These are phyloP conservation scores for Rutidosis leptorrhynchoides DNA, from an alignment of 129 eudicot species.

Conservation along the genomic window DNA sequence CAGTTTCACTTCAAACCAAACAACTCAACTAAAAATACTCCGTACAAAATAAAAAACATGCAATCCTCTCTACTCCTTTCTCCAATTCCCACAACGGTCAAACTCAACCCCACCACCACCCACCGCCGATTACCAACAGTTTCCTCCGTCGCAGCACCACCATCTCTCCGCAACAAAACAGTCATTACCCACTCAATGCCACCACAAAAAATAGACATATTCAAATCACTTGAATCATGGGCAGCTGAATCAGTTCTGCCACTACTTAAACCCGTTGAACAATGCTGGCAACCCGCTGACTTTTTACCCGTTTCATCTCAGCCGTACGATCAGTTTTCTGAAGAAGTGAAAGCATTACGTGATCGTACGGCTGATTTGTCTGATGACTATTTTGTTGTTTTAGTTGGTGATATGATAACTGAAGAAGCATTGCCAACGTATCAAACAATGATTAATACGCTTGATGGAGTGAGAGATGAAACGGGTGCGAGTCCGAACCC, in stretches of 20 bases:
- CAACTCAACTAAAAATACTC: neutral
- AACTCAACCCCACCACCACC: conserved; percentile 1
- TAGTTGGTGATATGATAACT: conserved; percentile 43
- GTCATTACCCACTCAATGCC: conserved; percentile 36
- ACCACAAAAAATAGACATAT: conserved; percentile 33
- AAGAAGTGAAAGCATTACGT: conserved; percentile 29
- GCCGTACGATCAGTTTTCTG: conserved; percentile 27
- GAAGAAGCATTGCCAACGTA: conserved; percentile 44
- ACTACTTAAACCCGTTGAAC: conserved; percentile 34
- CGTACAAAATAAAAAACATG: conserved; percentile 7
- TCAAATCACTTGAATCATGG: conserved; percentile 40
- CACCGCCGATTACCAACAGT: neutral
- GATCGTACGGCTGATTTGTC: conserved; percentile 28
- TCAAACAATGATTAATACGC: conserved; percentile 40
- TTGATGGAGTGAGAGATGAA: conserved; percentile 42
- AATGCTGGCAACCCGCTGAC: conserved; percentile 39
- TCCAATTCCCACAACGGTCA: neutral
- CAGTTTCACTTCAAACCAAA: neutral
- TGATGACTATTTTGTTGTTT: conserved; percentile 38
- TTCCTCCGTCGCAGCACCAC: conserved; percentile 31
- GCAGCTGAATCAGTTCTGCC: conserved; percentile 32
- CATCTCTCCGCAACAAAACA: conserved; percentile 13
- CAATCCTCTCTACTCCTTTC: conserved; percentile 25
- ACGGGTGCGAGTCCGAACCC: conserved; percentile 36
- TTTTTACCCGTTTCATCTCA: conserved; percentile 31